These are phyloP conservation scores for Ogataea saltuana DNA, from an alignment of 805 yeast genomes.

Conservation along the genomic window DNA sequence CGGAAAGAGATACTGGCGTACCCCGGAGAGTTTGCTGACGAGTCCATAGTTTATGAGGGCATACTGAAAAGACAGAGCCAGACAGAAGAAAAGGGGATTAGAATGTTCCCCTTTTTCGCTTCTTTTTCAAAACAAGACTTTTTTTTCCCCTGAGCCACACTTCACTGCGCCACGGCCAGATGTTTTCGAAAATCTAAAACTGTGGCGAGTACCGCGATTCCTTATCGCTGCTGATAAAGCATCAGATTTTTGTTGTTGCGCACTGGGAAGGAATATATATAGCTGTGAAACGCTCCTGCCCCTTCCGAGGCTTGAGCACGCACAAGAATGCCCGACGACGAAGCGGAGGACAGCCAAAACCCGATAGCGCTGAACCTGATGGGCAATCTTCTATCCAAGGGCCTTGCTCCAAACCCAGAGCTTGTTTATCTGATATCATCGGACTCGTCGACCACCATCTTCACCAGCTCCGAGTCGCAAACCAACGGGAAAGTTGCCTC, in stretches of 20 bases:
- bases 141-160: background rate
- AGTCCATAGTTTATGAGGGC: background rate
- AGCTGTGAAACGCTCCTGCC: no score
- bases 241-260: slow-evolving; percentile 6
- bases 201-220: background rate
- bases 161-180: no score
- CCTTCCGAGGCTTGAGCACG: no score
- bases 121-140: no score
- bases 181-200: background rate
- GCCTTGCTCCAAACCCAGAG: slow-evolving; percentile 1
- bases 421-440: background rate
- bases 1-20: slow-evolving; percentile 20
- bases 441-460: background rate
- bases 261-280: background rate
- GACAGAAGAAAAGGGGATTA: background rate
- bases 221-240: background rate
- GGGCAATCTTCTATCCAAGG: slow-evolving; percentile 3
- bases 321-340: slow-evolving; percentile 2
- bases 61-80: background rate
- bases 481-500: background rate
- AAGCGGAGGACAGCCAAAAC: background rate
- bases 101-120: background rate
- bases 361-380: background rate
- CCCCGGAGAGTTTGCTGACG: background rate
- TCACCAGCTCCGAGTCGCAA: background rate